Percentiles rank a stretch among this genome's conserved stretches.
These are phyloP conservation scores for Penicillium paradoxum DNA, from an alignment of 495 filamentous ascomycete species.

Conservation along the genomic window DNA sequence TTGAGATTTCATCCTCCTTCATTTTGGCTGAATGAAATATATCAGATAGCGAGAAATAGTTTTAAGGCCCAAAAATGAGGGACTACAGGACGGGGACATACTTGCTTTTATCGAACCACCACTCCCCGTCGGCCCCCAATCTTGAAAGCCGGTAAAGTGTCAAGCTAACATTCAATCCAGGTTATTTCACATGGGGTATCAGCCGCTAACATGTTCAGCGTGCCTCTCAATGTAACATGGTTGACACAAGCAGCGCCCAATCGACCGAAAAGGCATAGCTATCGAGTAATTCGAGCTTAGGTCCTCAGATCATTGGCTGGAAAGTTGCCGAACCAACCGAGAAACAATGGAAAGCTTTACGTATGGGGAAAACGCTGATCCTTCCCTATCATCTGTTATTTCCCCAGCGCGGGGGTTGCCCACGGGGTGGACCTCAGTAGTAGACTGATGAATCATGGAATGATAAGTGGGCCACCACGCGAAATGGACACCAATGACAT, in stretches of 20 bases:
- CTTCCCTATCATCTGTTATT: conserved; percentile 4
- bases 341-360: background rate
- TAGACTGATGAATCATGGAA: conserved; percentile 1
- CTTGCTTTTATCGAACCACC: background rate
- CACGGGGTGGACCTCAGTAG: conserved; percentile 1
- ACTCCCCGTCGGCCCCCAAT: background rate
- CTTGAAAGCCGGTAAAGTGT: background rate
- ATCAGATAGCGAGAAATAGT: background rate
- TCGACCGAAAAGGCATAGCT: background rate
- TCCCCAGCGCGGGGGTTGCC: conserved; percentile 6
- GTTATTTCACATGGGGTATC: background rate
- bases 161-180: background rate
- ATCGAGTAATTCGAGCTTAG: background rate
- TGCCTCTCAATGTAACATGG: background rate
- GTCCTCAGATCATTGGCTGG: background rate
- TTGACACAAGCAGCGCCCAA: background rate
- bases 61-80: no score
- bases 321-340: background rate
- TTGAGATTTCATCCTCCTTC: conserved; percentile 7
- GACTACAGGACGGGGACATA: background rate
- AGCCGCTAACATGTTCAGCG: background rate
- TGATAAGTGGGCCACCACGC: conserved; percentile 11
- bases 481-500: conserved; percentile 8
- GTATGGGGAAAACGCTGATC: background rate
- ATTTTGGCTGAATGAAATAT: background rate